These are phyloP conservation scores for Kazachstania sp. DNA, from an alignment of 1,139 yeast genomes.

Conservation along the genomic window DNA sequence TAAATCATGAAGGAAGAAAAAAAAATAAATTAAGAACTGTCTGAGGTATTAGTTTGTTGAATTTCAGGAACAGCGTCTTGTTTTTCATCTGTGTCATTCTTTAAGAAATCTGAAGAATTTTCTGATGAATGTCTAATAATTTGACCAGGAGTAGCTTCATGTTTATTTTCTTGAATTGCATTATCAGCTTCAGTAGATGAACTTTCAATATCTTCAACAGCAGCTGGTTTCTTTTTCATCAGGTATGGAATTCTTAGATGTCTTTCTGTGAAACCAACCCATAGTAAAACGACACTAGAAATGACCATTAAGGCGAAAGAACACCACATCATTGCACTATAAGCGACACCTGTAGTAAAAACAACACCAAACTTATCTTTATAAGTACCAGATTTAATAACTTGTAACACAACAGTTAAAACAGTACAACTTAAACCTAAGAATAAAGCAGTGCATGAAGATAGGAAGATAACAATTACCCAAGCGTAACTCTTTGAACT, in stretches of 20 bases:
- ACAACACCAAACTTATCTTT: conserved; percentile 23
- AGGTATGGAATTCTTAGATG: not conserved
- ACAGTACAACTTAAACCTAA: conserved; percentile 16
- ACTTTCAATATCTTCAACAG: not conserved
- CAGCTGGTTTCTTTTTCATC: not conserved
- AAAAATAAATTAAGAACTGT: not conserved
- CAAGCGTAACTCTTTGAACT: conserved; percentile 7
- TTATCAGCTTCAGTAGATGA: not conserved
- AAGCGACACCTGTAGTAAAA: conserved; percentile 17
- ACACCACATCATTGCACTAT: conserved; percentile 22
- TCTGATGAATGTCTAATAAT: not conserved
- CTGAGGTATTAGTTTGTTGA: not conserved
- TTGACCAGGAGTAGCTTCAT: not conserved
- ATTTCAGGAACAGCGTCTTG: not conserved
- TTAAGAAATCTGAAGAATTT: not conserved
- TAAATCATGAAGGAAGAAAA: not conserved
- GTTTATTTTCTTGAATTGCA: not conserved
- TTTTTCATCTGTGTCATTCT: not conserved
- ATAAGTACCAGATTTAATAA: conserved; percentile 24
- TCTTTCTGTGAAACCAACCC: conserved; percentile 3
- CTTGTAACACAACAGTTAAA: conserved; percentile 17
- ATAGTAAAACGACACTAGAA: conserved; percentile 3
- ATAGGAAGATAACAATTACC: conserved; percentile 3
- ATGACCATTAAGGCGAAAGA: conserved; percentile 16
- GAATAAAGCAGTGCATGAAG: conserved; percentile 10